Conservation (phyloP, 495 filamentous ascomycete genomes). For the Hypomontagnella monticulosa region DNA sequence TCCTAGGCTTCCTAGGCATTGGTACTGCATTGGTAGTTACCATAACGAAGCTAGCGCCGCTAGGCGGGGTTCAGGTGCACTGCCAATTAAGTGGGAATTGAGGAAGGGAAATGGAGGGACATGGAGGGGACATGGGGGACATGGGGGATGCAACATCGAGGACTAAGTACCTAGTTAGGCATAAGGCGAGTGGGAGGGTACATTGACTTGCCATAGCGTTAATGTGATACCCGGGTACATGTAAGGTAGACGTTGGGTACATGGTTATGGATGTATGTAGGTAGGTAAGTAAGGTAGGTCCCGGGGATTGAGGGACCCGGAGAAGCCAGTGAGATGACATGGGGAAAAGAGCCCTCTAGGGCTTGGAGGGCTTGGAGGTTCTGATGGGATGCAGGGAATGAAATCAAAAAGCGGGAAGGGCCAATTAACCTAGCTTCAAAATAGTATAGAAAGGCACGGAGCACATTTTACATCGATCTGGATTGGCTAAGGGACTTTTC, state of each 20-base stretch:
- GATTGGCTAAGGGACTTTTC: slow-evolving; percentile 15
- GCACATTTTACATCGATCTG: slow-evolving; percentile 16
- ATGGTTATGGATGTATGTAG: neutral
- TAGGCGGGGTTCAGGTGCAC: slow-evolving; percentile 40
- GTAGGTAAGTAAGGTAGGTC: neutral
- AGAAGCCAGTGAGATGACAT: slow-evolving; percentile 15
- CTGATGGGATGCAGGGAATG: slow-evolving; percentile 5
- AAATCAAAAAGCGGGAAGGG: slow-evolving; percentile 23
- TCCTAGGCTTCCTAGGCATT: slow-evolving; percentile 15
- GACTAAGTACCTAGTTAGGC: slow-evolving; percentile 21
- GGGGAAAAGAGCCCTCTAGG: too few species aligned
- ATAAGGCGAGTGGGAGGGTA: slow-evolving; percentile 21
- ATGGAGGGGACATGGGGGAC: slow-evolving; percentile 10
- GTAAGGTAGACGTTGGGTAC: neutral
- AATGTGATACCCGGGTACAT: slow-evolving; percentile 7
- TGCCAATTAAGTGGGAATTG: slow-evolving; percentile 35
- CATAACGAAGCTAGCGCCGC: slow-evolving; percentile 36
- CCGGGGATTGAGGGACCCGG: slow-evolving; percentile 2
- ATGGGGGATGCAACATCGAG: neutral
- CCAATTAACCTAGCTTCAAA: slow-evolving; percentile 21
- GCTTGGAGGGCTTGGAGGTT: too few species aligned
- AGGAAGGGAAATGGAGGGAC: slow-evolving; percentile 10
- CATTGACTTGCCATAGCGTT: too few species aligned
- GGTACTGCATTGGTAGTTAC: slow-evolving; percentile 15
- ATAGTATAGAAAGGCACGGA: slow-evolving; percentile 20